A percentile compares a stretch with the other conserved stretches of the same genome.
Conservation (phyloP, 495 filamentous ascomycete species). For the Xylaria flabelliformis region DNA sequence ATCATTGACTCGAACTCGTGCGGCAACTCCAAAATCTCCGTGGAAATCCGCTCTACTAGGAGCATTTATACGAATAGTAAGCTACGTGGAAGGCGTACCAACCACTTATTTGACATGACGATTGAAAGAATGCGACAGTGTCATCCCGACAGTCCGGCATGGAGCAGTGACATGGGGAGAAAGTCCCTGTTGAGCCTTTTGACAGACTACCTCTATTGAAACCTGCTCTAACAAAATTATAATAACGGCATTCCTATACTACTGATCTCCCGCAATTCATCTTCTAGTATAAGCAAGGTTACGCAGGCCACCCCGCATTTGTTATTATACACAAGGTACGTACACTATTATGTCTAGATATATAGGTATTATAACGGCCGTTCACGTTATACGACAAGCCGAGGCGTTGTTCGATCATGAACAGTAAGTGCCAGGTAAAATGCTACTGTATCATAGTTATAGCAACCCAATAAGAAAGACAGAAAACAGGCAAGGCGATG, state of each 20-base stretch:
- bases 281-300: conserved; percentile 5
- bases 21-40: not conserved
- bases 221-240: not conserved
- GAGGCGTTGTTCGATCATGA: not conserved
- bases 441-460: conserved; percentile 5
- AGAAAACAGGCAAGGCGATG: not conserved
- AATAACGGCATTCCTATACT: conserved; percentile 19
- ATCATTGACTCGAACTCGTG: not conserved
- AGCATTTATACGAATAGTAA: conserved; percentile 2
- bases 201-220: not conserved
- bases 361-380: not conserved
- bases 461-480: not conserved
- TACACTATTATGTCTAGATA: no score
- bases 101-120: not conserved
- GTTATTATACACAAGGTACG: not conserved
- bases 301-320: conserved; percentile 10
- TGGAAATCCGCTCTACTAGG: not conserved
- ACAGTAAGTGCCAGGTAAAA: not conserved
- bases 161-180: not conserved
- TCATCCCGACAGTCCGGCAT: not conserved
- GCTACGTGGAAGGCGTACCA: not conserved
- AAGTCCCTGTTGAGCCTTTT: not conserved
- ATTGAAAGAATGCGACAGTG: not conserved
- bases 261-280: conserved; percentile 17
- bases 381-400: not conserved